Evolutionary conservation across 345 rosid genomes (phyloP).

Genomic region (Rhizophora apiculata): DNA sequence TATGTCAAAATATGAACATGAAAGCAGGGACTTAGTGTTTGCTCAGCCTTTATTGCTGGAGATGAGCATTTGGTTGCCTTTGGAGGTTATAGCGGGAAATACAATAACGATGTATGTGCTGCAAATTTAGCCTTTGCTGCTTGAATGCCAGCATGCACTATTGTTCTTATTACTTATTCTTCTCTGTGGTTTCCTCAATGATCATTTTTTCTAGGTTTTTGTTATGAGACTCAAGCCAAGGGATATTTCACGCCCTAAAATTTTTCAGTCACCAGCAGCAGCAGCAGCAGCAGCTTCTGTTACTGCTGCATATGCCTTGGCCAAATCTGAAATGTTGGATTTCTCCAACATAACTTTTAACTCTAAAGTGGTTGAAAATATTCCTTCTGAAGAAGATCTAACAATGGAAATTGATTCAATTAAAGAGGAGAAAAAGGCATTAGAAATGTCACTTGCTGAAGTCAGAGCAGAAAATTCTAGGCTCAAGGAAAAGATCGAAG

Average conservation of each 20-base stretch:
- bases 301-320: constrained; percentile 88
- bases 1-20: constrained; percentile 8
- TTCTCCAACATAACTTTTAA: constrained; percentile 34
- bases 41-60: constrained; percentile 59
- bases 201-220: constrained; percentile 49
- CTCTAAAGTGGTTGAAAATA: constrained; percentile 38
- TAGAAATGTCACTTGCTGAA: constrained; percentile 58
- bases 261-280: constrained; percentile 89
- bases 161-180: background rate
- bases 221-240: constrained; percentile 75
- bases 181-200: constrained; percentile 9
- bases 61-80: constrained; percentile 81
- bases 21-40: constrained; percentile 85
- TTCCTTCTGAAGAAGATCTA: constrained; percentile 36
- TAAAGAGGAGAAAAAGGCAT: constrained; percentile 61
- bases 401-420: constrained; percentile 44
- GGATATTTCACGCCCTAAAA: constrained; percentile 62
- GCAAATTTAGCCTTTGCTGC: background rate
- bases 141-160: background rate
- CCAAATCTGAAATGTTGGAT: constrained; percentile 77
- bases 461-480: constrained; percentile 56
- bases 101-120: constrained; percentile 72
- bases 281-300: constrained; percentile 99
- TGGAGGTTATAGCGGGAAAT: constrained; percentile 97
- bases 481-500: constrained; percentile 68